Evolutionary conservation across 257 asterid species (phyloP).

Genomic region (Galeopsis tetrahit): DNA sequence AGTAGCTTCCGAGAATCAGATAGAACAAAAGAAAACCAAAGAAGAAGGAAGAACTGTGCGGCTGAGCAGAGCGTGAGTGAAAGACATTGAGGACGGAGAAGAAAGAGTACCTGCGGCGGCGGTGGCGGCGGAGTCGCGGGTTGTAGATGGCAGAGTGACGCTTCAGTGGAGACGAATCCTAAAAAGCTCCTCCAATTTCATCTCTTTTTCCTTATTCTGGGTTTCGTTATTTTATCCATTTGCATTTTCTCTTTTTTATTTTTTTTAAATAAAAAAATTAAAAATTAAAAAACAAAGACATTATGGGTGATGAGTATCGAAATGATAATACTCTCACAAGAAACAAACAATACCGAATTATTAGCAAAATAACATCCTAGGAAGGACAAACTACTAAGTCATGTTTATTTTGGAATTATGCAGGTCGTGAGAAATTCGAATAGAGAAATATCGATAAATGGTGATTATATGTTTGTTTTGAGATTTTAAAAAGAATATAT

Average conservation of each 20-base stretch:
- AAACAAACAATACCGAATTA: too few species aligned
- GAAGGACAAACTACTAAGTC: too few species aligned
- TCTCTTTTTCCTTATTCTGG: constrained; percentile 4
- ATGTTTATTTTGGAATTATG: too few species aligned
- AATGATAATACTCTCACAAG: too few species aligned
- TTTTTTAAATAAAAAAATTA: background rate
- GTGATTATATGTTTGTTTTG: too few species aligned
- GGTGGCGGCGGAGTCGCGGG: constrained; percentile 26
- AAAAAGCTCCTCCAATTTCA: background rate
- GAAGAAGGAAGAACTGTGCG: background rate
- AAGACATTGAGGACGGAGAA: background rate
- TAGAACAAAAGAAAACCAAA: background rate
- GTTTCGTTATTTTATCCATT: constrained; percentile 26
- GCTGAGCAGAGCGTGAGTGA: constrained; percentile 9
- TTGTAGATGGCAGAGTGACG: constrained; percentile 19
- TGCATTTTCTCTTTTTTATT: background rate
- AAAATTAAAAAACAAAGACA: background rate
- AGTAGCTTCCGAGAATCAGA: background rate
- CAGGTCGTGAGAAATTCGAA: too few species aligned
- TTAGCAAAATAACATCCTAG: too few species aligned
- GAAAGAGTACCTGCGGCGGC: constrained; percentile 26
- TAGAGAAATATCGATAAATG: too few species aligned
- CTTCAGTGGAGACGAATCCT: background rate
- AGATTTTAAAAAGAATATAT: too few species aligned
- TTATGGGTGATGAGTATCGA: too few species aligned